Percentiles rank a stretch among this genome's conserved stretches.
These are phyloP conservation scores for Planoprotostelium fungivorum DNA, from an alignment of 78 protist genomes.

Conservation along the genomic window DNA sequence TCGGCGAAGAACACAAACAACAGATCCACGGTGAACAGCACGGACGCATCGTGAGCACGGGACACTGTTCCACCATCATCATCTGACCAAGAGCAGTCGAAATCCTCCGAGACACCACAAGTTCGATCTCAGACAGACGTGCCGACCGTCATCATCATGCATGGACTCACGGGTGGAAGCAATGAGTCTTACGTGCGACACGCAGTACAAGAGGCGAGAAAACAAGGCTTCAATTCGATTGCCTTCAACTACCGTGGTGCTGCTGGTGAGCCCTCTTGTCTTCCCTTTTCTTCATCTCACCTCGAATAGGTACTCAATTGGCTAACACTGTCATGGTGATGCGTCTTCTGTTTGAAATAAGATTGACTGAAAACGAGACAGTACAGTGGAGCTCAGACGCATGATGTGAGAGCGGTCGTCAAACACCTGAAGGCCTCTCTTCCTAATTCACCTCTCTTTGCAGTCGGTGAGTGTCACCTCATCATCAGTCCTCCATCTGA, in stretches of 20 bases:
- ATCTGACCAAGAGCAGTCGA: neutral
- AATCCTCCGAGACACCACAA: neutral
- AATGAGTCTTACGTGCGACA: neutral
- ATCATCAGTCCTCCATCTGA: neutral
- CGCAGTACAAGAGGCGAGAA: neutral
- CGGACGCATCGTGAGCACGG: neutral
- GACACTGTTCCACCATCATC: neutral
- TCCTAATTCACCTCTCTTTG: neutral
- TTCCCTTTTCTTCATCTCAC: neutral
- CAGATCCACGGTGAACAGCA: neutral
- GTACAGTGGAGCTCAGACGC: neutral
- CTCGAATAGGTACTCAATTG: neutral
- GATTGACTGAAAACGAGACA: no score
- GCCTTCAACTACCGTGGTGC: neutral
- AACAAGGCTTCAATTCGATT: neutral
- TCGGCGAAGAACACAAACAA: neutral
- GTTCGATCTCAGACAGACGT: neutral
- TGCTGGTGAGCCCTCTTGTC: neutral
- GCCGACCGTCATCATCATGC: neutral
- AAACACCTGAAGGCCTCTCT: neutral
- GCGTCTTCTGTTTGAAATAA: no score
- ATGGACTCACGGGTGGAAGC: neutral
- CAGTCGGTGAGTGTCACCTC: neutral
- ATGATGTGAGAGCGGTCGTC: neutral
- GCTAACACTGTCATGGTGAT: neutral